Base-by-base conservation (phyloP, 257 asterid species). In the Rubia yunnanensis region DNA sequence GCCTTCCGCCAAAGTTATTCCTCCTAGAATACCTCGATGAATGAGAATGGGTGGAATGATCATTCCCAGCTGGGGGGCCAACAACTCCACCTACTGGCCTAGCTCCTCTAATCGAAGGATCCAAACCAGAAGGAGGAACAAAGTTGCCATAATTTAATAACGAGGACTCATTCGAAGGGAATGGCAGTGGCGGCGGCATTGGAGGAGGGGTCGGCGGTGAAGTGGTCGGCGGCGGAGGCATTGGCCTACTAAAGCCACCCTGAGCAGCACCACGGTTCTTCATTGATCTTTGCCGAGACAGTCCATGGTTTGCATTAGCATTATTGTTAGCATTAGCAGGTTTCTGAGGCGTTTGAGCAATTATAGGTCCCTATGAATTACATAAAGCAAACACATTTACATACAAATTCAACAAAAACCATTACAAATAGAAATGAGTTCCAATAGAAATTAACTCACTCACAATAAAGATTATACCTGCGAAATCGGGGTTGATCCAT, bases 101-200 rank as follows among this genome's bases (percentile, higher is more conserved):
- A 20, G 84, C 31, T 26, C 86, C 89, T 78, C 89, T 73, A 24
- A 70, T 74, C 1, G 85, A 36, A 62, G 84, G 65, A 44, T 86
- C 94, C 27, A 83, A 48, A 49, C 80, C 85, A 32, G 91, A 67
- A 20, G 88, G n/a, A n/a, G n/a, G 88, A 44, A 82, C 69, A 71
- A 81, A 26, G 54, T 30, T 60, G 46, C 76, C 83, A 68, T 65
- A 84, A 65, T 34, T 65, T 36, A 60, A n/a, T n/a, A n/a, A n/a
- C n/a, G n/a, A n/a, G n/a, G n/a, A n/a, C n/a, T n/a, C 63, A 22
- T 76, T 70, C 5, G 91, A 74, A 9, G 92, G 87, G 74, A 79
- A 87, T 0, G 89, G 83, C 3, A 87, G 94, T 0, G 85, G 87
- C 1, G 88, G 95, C 0, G 85, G 87, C 62, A 87, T 79, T 63